Evolutionary conservation across 1,139 yeast genomes (phyloP).

Genomic region (Diutina rugosa): DNA sequence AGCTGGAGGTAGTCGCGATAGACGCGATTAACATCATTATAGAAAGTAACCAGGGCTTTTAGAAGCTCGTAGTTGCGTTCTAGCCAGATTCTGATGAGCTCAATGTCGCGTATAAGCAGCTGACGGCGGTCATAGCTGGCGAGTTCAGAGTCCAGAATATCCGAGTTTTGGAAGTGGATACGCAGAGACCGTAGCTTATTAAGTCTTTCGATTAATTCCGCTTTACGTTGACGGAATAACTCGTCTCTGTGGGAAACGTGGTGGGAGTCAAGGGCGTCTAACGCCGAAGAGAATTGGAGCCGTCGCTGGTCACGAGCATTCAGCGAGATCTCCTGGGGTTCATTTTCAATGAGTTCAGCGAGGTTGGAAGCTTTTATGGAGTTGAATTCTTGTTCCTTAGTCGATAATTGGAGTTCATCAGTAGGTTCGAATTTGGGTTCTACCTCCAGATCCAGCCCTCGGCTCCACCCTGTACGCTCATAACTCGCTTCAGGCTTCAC

Average conservation of each 20-base stretch:
- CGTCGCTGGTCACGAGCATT: not conserved
- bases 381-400: no score
- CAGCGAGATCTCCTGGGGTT: no score
- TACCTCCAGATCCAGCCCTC: not conserved
- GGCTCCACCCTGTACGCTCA: not conserved
- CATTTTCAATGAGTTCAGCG: no score
- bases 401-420: no score
- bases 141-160: constrained; percentile 20
- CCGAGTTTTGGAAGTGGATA: constrained; percentile 12
- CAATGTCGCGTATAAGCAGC: constrained; percentile 18
- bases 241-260: not conserved
- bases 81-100: constrained; percentile 22
- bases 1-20: constrained; percentile 20
- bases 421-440: no score
- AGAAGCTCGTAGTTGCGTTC: constrained; percentile 22
- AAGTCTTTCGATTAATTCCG: not conserved
- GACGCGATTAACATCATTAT: constrained; percentile 24
- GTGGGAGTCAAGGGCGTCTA: not conserved
- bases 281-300: not conserved
- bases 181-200: constrained; percentile 8
- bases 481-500: not conserved
- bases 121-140: constrained; percentile 7
- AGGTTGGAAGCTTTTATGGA: no score
- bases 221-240: not conserved
- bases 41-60: constrained; percentile 20